phyloP scores from a whole-genome alignment of 2,329 filamentous ascomycete species.

The Penicillium sp. region DNA sequence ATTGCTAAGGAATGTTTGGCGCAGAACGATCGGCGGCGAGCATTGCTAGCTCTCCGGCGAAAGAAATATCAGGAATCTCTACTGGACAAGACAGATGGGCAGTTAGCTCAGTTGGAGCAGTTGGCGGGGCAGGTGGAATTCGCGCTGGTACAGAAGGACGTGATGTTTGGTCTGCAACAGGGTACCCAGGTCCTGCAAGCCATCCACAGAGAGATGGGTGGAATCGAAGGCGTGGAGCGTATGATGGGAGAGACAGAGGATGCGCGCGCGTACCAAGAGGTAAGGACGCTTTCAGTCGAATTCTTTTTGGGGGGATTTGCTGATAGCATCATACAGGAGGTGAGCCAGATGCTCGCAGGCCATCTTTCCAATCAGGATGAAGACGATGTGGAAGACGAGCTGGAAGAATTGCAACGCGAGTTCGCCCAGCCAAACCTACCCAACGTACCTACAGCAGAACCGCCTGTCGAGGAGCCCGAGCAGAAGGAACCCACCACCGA shows the following conservation, averaged over 20 bases:
- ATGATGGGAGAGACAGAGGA: conserved; percentile 90
- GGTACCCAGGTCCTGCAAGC: conserved; percentile 84
- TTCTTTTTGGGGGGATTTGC: not conserved
- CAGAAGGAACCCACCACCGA: conserved; percentile 23
- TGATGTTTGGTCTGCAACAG: conserved; percentile 87
- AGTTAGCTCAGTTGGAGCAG: conserved; percentile 90
- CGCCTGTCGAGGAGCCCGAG: conserved; percentile 29
- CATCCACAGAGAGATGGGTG: conserved; percentile 94
- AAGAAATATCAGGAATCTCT: conserved; percentile 97
- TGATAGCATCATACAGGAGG: conserved; percentile 62
- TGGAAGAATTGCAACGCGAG: conserved; percentile 74
- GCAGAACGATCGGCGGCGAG: conserved; percentile 73
- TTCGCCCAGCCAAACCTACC: conserved; percentile 42
- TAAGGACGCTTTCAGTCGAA: conserved; percentile 39
- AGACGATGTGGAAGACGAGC: conserved; percentile 94
- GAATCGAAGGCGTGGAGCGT: conserved; percentile 89
- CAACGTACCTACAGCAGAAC: conserved; percentile 33
- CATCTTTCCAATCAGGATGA: conserved; percentile 92
- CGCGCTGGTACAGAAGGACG: conserved; percentile 93
- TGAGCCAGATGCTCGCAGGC: conserved; percentile 84
- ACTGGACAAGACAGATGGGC: conserved; percentile 81
- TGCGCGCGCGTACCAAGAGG: conserved; percentile 85
- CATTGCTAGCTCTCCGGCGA: conserved; percentile 80
- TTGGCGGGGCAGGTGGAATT: conserved; percentile 90
- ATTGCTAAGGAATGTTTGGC: conserved; percentile 81